These are phyloP conservation scores for Cardamine resedifolia DNA, from an alignment of 345 rosid species.

Conservation along the genomic window DNA sequence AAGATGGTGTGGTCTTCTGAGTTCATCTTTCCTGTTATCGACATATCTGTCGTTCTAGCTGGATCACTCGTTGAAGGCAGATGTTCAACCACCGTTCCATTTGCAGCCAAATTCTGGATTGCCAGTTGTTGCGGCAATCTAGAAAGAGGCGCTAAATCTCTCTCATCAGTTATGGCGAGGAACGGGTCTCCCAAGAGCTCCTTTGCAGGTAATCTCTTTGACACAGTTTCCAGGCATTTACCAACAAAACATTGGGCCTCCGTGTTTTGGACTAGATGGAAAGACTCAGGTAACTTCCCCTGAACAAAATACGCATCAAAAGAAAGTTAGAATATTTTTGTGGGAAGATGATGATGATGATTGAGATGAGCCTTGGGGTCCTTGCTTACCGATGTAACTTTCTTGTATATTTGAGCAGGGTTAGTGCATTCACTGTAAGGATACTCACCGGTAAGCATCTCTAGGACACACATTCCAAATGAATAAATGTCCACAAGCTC, in stretches of 20 bases:
- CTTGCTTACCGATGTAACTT: slow-evolving; percentile 77
- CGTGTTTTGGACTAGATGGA: slow-evolving; percentile 55
- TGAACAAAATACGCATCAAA: slow-evolving; percentile 33
- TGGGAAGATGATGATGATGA: slow-evolving; percentile 13
- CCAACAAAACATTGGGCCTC: slow-evolving; percentile 75
- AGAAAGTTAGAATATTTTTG: background rate
- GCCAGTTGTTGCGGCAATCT: slow-evolving; percentile 32
- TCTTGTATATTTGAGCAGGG: slow-evolving; percentile 95
- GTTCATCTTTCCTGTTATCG: slow-evolving; percentile 74
- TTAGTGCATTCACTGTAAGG: slow-evolving; percentile 90
- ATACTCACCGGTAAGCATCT: slow-evolving; percentile 88
- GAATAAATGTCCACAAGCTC: slow-evolving; percentile 91
- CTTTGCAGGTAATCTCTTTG: slow-evolving; percentile 72
- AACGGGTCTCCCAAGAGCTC: slow-evolving; percentile 76
- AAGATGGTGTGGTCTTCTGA: slow-evolving; percentile 74
- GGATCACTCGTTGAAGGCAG: slow-evolving; percentile 43
- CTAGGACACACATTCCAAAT: slow-evolving; percentile 92
- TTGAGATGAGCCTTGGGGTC: slow-evolving; percentile 6
- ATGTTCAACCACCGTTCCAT: slow-evolving; percentile 34
- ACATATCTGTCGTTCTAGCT: slow-evolving; percentile 67
- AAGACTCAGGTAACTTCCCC: slow-evolving; percentile 92
- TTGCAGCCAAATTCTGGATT: slow-evolving; percentile 36
- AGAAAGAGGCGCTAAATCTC: slow-evolving; percentile 26
- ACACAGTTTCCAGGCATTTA: slow-evolving; percentile 69
- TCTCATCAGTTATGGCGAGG: slow-evolving; percentile 49